A percentile compares a stretch with the other conserved stretches of the same genome.
phyloP scores from a whole-genome alignment of 371 early-diverging fungal genomes.

The Rhizopus delemar region DNA sequence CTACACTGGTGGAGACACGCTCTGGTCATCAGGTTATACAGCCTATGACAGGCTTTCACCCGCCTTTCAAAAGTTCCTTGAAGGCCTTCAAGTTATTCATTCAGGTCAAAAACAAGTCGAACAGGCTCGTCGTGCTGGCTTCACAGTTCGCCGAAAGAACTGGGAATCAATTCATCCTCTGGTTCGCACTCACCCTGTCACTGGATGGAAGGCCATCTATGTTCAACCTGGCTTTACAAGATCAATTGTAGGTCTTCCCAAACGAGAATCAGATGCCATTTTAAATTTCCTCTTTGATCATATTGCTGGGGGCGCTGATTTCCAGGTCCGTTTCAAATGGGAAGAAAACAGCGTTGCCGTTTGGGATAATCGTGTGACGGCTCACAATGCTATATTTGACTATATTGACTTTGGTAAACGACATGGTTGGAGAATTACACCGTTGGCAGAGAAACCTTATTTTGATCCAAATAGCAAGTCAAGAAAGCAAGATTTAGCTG shows the following conservation, averaged over 20 bases:
- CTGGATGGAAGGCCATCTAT: conserved; percentile 67
- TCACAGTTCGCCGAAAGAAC: conserved; percentile 45
- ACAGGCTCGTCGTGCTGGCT: conserved; percentile 38
- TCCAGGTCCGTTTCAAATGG: conserved; percentile 70
- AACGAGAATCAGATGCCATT: conserved; percentile 57
- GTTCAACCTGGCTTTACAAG: conserved; percentile 67
- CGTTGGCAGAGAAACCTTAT: conserved; percentile 57
- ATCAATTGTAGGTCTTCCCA: conserved; percentile 53
- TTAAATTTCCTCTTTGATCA: conserved; percentile 52
- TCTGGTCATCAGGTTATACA: conserved; percentile 61
- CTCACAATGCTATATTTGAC: conserved; percentile 59
- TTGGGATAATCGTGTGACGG: conserved; percentile 67
- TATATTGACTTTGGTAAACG: conserved; percentile 47
- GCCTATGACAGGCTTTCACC: conserved; percentile 64
- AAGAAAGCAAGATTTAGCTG: conserved; percentile 19
- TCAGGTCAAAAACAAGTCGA: conserved; percentile 50
- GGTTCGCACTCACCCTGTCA: conserved; percentile 71
- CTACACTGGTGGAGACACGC: conserved; percentile 59
- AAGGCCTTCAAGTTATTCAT: conserved; percentile 66
- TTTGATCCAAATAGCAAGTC: conserved; percentile 55
- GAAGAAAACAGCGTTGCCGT: conserved; percentile 64
- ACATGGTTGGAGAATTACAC: conserved; percentile 54
- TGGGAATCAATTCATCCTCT: conserved; percentile 57
- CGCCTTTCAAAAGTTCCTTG: conserved; percentile 57
- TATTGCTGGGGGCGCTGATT: conserved; percentile 51